phyloP scores from a whole-genome alignment of 2,329 filamentous ascomycete species.

The Trichophyton rubrum region DNA sequence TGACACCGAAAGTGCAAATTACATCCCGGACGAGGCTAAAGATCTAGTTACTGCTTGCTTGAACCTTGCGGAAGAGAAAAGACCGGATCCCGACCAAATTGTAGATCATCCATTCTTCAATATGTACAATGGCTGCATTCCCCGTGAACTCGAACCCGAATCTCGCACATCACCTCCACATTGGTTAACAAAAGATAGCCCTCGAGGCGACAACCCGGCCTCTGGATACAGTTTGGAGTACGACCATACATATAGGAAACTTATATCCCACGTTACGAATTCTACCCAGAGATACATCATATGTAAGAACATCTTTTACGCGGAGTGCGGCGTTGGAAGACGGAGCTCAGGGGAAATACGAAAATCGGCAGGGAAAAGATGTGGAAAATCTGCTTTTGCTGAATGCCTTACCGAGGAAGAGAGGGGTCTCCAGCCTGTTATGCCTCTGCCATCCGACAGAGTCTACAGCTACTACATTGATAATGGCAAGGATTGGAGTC shows the following conservation, averaged over 20 bases:
- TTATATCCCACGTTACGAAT: conserved; percentile 27
- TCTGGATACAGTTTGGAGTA: conserved; percentile 34
- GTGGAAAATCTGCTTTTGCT: conserved; percentile 34
- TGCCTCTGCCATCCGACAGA: conserved; percentile 34
- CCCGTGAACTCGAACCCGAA: conserved; percentile 29
- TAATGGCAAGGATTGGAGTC: conserved; percentile 31
- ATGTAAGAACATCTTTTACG: conserved; percentile 33
- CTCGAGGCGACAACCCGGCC: conserved; percentile 35
- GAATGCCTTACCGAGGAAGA: conserved; percentile 37
- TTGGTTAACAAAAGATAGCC: conserved; percentile 32
- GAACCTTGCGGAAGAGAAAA: conserved; percentile 36
- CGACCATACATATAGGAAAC: conserved; percentile 26
- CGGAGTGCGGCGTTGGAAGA: conserved; percentile 34
- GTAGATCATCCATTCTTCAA: conserved; percentile 40
- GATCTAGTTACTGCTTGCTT: conserved; percentile 36
- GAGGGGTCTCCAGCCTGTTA: conserved; percentile 32
- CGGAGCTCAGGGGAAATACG: conserved; percentile 31
- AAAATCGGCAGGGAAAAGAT: conserved; percentile 34
- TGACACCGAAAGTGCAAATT: conserved; percentile 31
- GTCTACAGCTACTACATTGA: conserved; percentile 35
- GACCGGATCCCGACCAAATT: conserved; percentile 39
- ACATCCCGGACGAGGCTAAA: conserved; percentile 39
- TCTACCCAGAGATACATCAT: conserved; percentile 27
- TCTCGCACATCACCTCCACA: conserved; percentile 29
- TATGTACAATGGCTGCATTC: conserved; percentile 38